phyloP scores from a whole-genome alignment of 495 filamentous ascomycete species.

The Xylaria intraflava region DNA sequence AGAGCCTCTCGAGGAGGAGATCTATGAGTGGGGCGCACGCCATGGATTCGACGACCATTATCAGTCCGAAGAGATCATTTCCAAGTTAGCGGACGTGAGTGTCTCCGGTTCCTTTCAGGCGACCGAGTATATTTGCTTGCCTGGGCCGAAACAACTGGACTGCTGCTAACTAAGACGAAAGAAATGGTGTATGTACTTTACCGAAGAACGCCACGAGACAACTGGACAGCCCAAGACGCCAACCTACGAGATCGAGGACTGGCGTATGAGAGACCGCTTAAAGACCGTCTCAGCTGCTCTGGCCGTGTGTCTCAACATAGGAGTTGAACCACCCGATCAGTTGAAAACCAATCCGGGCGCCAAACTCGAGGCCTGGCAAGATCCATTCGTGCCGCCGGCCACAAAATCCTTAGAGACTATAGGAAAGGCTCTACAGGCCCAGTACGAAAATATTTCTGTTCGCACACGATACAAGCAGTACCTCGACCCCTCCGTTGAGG shows the following conservation, averaged over 20 bases:
- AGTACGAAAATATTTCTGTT: constrained; percentile 92
- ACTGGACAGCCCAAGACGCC: constrained; percentile 73
- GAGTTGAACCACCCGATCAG: constrained; percentile 93
- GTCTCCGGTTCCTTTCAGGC: constrained; percentile 12
- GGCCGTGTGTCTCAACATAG: constrained; percentile 92
- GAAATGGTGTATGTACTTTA: constrained; percentile 98
- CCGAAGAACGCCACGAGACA: constrained; percentile 95
- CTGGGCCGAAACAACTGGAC: neutral
- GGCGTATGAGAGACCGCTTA: constrained; percentile 91
- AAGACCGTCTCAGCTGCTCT: constrained; percentile 96
- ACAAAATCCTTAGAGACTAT: constrained; percentile 88
- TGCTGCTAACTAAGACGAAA: constrained; percentile 25
- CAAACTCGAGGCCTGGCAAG: constrained; percentile 94
- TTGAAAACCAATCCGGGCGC: constrained; percentile 87
- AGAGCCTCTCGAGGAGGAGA: constrained; percentile 33
- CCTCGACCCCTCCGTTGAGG: constrained; percentile 90
- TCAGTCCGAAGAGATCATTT: constrained; percentile 57
- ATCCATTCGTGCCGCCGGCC: constrained; percentile 72
- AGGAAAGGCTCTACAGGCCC: constrained; percentile 86
- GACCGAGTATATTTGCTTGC: neutral
- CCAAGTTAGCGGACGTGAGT: constrained; percentile 50
- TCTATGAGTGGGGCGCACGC: constrained; percentile 48
- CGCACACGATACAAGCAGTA: constrained; percentile 95
- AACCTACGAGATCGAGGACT: constrained; percentile 66
- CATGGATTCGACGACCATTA: constrained; percentile 68